A percentile compares a stretch with the other conserved stretches of the same genome.
phyloP scores from a whole-genome alignment of 495 filamentous ascomycete species.

The Aspergillus bridgeri region DNA sequence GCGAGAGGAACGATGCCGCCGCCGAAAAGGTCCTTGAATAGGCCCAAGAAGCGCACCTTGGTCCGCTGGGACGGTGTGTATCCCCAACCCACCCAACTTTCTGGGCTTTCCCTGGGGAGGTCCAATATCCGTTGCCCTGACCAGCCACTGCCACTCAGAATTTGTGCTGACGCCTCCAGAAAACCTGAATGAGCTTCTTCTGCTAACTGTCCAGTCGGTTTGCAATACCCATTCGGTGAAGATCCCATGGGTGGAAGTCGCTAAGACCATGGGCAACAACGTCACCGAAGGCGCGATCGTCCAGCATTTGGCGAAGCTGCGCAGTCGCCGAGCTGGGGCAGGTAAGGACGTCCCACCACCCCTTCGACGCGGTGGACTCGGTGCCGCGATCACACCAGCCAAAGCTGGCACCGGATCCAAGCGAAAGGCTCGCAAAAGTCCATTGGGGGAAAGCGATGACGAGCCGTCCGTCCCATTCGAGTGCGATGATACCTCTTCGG shows the following conservation, averaged over 20 bases:
- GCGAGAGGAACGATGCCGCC: slow-evolving; percentile 6
- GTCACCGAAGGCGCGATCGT: slow-evolving; percentile 44
- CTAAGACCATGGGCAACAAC: slow-evolving; percentile 29
- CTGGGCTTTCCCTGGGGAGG: neutral
- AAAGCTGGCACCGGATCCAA: neutral
- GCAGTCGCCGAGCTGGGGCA: slow-evolving; percentile 25
- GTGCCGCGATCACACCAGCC: slow-evolving; percentile 6
- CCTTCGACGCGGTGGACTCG: slow-evolving; percentile 28
- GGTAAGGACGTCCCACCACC: slow-evolving; percentile 38
- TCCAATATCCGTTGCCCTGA: neutral
- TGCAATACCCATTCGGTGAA: slow-evolving; percentile 35
- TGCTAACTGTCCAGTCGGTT: slow-evolving; percentile 40
- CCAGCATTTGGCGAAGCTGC: slow-evolving; percentile 48
- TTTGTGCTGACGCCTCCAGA: slow-evolving; percentile 19
- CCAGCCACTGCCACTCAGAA: neutral
- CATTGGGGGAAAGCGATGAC: neutral
- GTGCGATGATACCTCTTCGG: slow-evolving; percentile 20
- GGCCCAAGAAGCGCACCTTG: slow-evolving; percentile 34
- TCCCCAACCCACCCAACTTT: neutral
- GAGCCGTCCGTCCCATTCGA: slow-evolving; percentile 2
- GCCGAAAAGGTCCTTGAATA: slow-evolving; percentile 17
- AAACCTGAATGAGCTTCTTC: slow-evolving; percentile 38
- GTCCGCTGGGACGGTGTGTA: slow-evolving; percentile 48
- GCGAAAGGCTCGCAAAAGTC: neutral
- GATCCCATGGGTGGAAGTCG: slow-evolving; percentile 41